Evolutionary conservation across 1,139 yeast species (phyloP), one percentile per base, ranked within the genome.

Genomic region (Candida pseudoviswanathii): DNA sequence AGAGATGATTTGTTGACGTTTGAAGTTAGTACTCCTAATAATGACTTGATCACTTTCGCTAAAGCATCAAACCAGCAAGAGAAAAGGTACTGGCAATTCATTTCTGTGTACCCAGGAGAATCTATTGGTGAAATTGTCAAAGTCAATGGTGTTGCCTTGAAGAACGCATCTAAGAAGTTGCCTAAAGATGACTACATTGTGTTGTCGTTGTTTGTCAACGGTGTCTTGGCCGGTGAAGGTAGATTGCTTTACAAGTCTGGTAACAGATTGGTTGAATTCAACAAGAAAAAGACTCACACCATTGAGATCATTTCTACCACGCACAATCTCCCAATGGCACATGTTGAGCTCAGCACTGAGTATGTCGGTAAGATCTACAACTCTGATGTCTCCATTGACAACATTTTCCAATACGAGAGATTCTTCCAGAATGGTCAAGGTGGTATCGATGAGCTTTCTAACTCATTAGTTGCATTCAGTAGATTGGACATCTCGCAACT

Each of bases 31-130:
- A 69, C 77, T 43, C 72, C 81, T 37, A 67, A 78, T 37, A 81
- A 81, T 51, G 75, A 77, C 3, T 59, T 68, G 46, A 68, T 85
- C 34, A 68, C 73, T 3, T 85, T 87, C 60, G 81, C 86, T 25
- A 85, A 85, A 60, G 90, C 90, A 6, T 78, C 89, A 0, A 86
- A 86, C 65, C 88, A 84, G 59, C 68, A 69, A 31, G 80, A 78
- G 30, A 68, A 69, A 41, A 67, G 74, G 25, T 58, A 67, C 21
- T 90, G 96, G 96, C 84, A 82, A 53, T 88, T 90, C 58, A 78
- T 88, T n/a, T 85, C 95, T 2, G 90, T 87, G 10, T 77, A 78
- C 59, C 84, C 91, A 2, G 86, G 81, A 45, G 97, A 90, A 64
- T 76, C 81, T 8, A 73, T 87, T 54, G 95, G 95, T 37, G 94